phyloP scores from a whole-genome alignment of 2,329 filamentous ascomycete species.

The Alternaria hordeiaustralica region DNA sequence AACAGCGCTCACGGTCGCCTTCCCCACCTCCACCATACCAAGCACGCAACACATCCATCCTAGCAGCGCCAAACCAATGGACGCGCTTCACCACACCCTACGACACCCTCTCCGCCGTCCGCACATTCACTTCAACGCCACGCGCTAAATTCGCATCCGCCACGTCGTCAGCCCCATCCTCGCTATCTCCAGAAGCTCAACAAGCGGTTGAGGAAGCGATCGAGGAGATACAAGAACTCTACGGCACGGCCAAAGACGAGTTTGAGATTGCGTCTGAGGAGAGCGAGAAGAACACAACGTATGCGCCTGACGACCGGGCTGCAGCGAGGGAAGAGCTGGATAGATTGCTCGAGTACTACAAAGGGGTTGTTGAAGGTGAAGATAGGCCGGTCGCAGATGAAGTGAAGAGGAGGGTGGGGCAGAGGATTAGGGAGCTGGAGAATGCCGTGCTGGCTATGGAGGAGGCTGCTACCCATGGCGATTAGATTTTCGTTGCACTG shows the following conservation, averaged over 20 bases:
- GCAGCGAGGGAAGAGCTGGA: conserved; percentile 61
- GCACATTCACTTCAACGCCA: conserved; percentile 35
- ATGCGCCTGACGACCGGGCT: conserved; percentile 61
- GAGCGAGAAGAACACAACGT: conserved; percentile 61
- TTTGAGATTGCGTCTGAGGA: conserved; percentile 61
- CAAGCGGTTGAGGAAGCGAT: conserved; percentile 38
- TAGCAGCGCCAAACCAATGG: conserved; percentile 36
- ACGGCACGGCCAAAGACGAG: conserved; percentile 49
- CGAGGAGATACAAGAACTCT: conserved; percentile 47
- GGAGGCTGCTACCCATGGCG: conserved; percentile 57
- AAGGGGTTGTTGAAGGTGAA: conserved; percentile 49
- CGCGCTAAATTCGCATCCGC: conserved; percentile 12
- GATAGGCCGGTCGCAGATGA: conserved; percentile 56
- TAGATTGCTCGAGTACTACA: conserved; percentile 57
- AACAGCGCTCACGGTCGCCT: conserved; percentile 29
- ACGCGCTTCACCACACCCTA: conserved; percentile 41
- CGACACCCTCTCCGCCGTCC: conserved; percentile 39
- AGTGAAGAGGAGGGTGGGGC: conserved; percentile 58
- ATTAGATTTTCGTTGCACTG: conserved; percentile 37
- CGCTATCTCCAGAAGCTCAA: conserved; percentile 29
- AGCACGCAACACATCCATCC: conserved; percentile 31
- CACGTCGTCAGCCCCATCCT: conserved; percentile 1
- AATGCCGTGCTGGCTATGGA: conserved; percentile 59
- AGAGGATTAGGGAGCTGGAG: conserved; percentile 61
- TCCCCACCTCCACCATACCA: conserved; percentile 35